Conservation (phyloP, 345 rosid species). For the Salix exigua region DNA sequence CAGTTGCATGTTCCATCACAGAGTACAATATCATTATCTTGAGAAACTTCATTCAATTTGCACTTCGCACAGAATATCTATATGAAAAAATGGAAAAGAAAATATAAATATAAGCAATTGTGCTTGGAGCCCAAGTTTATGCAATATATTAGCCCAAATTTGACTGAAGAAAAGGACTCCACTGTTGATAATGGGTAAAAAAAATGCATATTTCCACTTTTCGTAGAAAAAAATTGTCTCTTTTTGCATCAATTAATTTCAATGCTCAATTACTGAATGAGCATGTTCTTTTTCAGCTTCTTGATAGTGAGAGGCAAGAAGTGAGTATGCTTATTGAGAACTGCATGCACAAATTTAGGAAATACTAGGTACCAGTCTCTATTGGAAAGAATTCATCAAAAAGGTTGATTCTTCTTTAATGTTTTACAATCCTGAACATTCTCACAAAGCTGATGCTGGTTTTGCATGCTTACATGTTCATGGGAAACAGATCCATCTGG, state of each 20-base stretch:
- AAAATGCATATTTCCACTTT: background rate
- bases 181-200: background rate
- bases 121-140: background rate
- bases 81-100: slow-evolving; percentile 9
- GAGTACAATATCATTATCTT: slow-evolving; percentile 84
- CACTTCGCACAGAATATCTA: slow-evolving; percentile 96
- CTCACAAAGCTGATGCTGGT: background rate
- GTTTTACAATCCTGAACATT: background rate
- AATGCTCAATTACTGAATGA: background rate
- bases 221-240: background rate
- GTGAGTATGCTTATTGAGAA: background rate
- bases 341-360: background rate
- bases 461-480: slow-evolving; percentile 61
- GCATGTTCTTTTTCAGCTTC: background rate
- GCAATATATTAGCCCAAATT: background rate
- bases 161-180: background rate
- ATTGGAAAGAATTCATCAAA: background rate
- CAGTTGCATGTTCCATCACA: slow-evolving; percentile 97
- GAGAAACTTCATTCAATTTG: slow-evolving; percentile 75
- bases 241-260: background rate
- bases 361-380: background rate
- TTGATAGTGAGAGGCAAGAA: background rate
- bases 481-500: slow-evolving; percentile 94
- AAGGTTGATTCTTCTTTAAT: background rate
- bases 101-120: slow-evolving; percentile 6